phyloP scores from a whole-genome alignment of 1,284 basidiomycete species.

The Afroboletus lepidellus region DNA sequence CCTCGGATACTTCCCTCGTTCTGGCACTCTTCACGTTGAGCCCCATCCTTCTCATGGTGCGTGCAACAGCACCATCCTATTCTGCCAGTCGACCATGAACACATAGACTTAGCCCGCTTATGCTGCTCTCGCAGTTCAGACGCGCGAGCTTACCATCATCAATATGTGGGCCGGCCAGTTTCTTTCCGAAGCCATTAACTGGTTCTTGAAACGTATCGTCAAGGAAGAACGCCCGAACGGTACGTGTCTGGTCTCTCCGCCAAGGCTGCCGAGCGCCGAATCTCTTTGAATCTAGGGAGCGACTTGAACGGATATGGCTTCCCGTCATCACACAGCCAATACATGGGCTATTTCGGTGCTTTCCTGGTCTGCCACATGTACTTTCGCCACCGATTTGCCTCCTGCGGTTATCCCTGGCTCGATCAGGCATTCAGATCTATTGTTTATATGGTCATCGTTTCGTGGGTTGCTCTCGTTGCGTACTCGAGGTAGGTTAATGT shows the following conservation, averaged over 20 bases:
- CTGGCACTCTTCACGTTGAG: slow-evolving; percentile 72
- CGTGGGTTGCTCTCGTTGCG: slow-evolving; percentile 65
- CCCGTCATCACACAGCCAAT: slow-evolving; percentile 86
- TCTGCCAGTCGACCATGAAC: neutral
- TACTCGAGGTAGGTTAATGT: slow-evolving; percentile 63
- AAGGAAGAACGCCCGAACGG: slow-evolving; percentile 70
- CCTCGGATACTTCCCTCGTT: slow-evolving; percentile 56
- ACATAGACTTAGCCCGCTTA: slow-evolving; percentile 63
- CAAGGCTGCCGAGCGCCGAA: neutral
- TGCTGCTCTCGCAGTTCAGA: slow-evolving; percentile 70
- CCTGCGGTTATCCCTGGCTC: slow-evolving; percentile 48
- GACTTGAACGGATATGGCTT: slow-evolving; percentile 75
- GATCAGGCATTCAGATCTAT: slow-evolving; percentile 48
- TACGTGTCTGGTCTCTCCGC: slow-evolving; percentile 34
- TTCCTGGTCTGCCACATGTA: slow-evolving; percentile 76
- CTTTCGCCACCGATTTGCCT: slow-evolving; percentile 64
- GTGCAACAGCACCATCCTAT: slow-evolving; percentile 11
- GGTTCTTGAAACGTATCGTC: slow-evolving; percentile 64
- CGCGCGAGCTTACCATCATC: slow-evolving; percentile 75
- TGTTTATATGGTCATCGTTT: slow-evolving; percentile 52
- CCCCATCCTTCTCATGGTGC: slow-evolving; percentile 75
- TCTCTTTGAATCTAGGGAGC: slow-evolving; percentile 10
- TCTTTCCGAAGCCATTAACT: slow-evolving; percentile 71
- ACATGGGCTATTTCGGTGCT: slow-evolving; percentile 82
- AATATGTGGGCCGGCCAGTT: slow-evolving; percentile 84